Percentiles rank a stretch among this genome's conserved stretches.
These are phyloP conservation scores for Aureobasidium mangrovei DNA, from an alignment of 2,329 filamentous ascomycete species.

Conservation along the genomic window DNA sequence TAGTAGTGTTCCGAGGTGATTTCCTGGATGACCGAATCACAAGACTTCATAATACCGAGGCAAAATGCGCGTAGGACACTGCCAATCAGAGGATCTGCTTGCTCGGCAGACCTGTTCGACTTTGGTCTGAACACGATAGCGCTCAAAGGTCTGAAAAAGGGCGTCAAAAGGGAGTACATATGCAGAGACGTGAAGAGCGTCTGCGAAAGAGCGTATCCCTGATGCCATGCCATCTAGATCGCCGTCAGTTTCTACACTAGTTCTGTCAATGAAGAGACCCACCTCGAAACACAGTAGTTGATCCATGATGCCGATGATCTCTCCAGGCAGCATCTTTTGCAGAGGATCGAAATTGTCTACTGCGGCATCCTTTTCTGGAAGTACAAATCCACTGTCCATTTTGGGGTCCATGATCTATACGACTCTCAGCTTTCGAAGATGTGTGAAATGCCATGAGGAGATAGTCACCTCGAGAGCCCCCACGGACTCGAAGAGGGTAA, in stretches of 20 bases:
- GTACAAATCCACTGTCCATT: constrained; percentile 90
- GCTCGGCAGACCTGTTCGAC: background rate
- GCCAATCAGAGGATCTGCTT: constrained; percentile 40
- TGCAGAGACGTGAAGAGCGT: constrained; percentile 91
- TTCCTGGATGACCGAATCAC: constrained; percentile 65
- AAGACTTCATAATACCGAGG: constrained; percentile 72
- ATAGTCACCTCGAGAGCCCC: constrained; percentile 60
- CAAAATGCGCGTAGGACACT: constrained; percentile 76
- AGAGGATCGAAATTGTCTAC: constrained; percentile 56
- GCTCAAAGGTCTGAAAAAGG: constrained; percentile 20
- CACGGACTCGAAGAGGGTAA: constrained; percentile 91
- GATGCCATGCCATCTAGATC: constrained; percentile 85
- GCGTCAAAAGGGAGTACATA: constrained; percentile 63
- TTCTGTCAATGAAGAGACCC: constrained; percentile 16
- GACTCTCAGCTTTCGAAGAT: background rate
- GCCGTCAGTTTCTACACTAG: background rate
- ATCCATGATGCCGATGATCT: constrained; percentile 90
- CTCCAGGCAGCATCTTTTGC: constrained; percentile 58
- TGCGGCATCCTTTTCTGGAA: constrained; percentile 38
- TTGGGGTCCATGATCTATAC: constrained; percentile 96
- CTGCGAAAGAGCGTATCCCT: constrained; percentile 90
- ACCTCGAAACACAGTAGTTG: constrained; percentile 85
- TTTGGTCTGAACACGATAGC: constrained; percentile 18
- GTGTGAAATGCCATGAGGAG: background rate
- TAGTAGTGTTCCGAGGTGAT: constrained; percentile 82